phyloP scores from a whole-genome alignment of 108 stramenopile species.

The Mediolabrus comicus region DNA sequence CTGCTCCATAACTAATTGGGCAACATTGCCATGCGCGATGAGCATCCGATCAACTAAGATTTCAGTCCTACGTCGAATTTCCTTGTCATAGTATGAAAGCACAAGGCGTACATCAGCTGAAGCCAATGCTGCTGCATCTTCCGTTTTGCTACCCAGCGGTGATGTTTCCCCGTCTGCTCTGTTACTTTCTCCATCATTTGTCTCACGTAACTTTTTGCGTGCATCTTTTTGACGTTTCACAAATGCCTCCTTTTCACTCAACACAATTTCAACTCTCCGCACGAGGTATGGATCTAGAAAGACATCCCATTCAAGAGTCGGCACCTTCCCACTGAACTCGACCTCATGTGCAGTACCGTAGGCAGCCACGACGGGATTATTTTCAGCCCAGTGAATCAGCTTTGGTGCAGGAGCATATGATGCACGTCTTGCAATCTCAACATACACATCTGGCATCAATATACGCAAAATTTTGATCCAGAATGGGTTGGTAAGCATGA shows the following conservation, averaged over 20 bases:
- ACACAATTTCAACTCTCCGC: slow-evolving; percentile 60
- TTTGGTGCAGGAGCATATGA: slow-evolving; percentile 55
- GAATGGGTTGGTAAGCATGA: slow-evolving; percentile 74
- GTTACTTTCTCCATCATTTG: slow-evolving; percentile 1
- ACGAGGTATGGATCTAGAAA: slow-evolving; percentile 81
- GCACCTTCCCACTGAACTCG: slow-evolving; percentile 54
- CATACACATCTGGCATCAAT: slow-evolving; percentile 87
- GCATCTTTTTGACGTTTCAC: slow-evolving; percentile 38
- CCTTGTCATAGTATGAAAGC: slow-evolving; percentile 57
- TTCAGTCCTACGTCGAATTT: slow-evolving; percentile 52
- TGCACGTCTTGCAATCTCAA: slow-evolving; percentile 77
- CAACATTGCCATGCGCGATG: slow-evolving; percentile 80
- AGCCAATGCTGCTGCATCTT: slow-evolving; percentile 13
- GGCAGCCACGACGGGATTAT: slow-evolving; percentile 89
- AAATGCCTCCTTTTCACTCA: slow-evolving; percentile 63
- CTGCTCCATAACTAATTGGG: slow-evolving; percentile 75
- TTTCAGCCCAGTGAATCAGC: slow-evolving; percentile 90
- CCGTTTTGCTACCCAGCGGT: neutral
- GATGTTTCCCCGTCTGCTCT: neutral
- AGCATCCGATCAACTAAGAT: slow-evolving; percentile 75
- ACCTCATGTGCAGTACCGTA: slow-evolving; percentile 74
- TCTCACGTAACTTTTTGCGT: slow-evolving; percentile 4
- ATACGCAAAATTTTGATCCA: slow-evolving; percentile 76
- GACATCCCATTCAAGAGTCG: slow-evolving; percentile 79
- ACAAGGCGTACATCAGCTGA: slow-evolving; percentile 44